A percentile compares a stretch with the other conserved stretches of the same genome.
Conservation (phyloP, 1,284 basidiomycete species). For the Thecaphora frezii region DNA sequence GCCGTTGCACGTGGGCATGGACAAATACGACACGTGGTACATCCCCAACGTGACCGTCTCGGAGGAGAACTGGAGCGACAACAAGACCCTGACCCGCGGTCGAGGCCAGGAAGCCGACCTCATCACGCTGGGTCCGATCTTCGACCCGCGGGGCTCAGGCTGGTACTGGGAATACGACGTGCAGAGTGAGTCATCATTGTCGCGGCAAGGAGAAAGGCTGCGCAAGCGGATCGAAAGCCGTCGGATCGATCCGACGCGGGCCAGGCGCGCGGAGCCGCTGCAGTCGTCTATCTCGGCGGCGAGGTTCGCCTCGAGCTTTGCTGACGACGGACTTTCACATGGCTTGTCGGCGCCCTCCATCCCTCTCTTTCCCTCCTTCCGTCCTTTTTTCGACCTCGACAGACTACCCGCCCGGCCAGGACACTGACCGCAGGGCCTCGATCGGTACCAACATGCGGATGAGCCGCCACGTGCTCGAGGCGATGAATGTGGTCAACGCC, state of each 20-base stretch:
- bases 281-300: no score
- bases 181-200: conserved; percentile 26
- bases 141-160: conserved; percentile 57
- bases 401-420: conserved; percentile 52
- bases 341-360: no score
- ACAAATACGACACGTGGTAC: conserved; percentile 59
- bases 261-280: no score
- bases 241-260: no score
- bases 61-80: conserved; percentile 53
- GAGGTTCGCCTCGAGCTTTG: no score
- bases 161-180: conserved; percentile 60
- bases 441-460: conserved; percentile 59
- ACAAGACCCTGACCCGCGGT: conserved; percentile 32
- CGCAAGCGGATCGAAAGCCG: no score
- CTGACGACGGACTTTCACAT: no score
- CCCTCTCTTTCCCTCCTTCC: no score
- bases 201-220: no score
- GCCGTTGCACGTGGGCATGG: conserved; percentile 54
- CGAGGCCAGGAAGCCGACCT: conserved; percentile 56
- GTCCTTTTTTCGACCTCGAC: no score
- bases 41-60: conserved; percentile 51
- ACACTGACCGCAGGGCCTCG: conserved; percentile 54
- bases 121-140: conserved; percentile 58
- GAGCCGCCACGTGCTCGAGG: conserved; percentile 54
- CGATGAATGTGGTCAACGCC: conserved; percentile 59